Evolutionary conservation across 176 grass and related monocot species (phyloP), one percentile per base, ranked within the genome.

Genomic region (Oryza brachyantha): DNA sequence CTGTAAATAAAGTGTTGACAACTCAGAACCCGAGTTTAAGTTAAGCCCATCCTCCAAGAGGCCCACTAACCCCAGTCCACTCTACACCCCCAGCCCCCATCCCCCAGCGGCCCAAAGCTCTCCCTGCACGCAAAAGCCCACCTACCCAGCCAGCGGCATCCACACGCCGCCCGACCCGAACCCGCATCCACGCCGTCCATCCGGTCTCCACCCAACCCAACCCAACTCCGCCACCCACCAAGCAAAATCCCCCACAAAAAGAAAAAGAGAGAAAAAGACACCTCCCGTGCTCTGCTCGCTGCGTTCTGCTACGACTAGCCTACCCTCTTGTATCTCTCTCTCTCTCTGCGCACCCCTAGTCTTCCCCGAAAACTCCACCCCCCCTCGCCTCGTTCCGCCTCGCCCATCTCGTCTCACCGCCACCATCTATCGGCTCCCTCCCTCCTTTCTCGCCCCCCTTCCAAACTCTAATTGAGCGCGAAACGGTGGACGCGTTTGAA

Each of bases 401-500:
- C 66, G 83, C 83, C 77, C 84, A 75, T 74, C 67, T 69, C 73
- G 83, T 59, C 86, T 81, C 90, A 82, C 76, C 91, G 81, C 84
- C 91, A 77, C 84, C 91, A 77, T 78, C 86, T 72, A 83, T 65
- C 58, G 61, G 36, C 70, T 35, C 73, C 85, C 66, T 32, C 69
- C 65, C 81, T 57, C 61, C 61, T 64, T 66, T 42, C 43, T n/a
- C n/a, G n/a, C n/a, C n/a, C n/a, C n/a, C n/a, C n/a, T n/a, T 57
- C 58, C 74, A 68, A 43, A 76, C 70, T 84, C 72, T 83, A 86
- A 92, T 89, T 92, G 48, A 93, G 87, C 93, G 90, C 90, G 80
- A 87, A 93, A 81, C 61, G 82, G n/a, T n/a, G 74, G 83, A 71
- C 6, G 25, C 89, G 77, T 98, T 95, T 91, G 91, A 99, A 85